phyloP scores from a whole-genome alignment of 73 alveolate genomes.

The Chromera velia region DNA sequence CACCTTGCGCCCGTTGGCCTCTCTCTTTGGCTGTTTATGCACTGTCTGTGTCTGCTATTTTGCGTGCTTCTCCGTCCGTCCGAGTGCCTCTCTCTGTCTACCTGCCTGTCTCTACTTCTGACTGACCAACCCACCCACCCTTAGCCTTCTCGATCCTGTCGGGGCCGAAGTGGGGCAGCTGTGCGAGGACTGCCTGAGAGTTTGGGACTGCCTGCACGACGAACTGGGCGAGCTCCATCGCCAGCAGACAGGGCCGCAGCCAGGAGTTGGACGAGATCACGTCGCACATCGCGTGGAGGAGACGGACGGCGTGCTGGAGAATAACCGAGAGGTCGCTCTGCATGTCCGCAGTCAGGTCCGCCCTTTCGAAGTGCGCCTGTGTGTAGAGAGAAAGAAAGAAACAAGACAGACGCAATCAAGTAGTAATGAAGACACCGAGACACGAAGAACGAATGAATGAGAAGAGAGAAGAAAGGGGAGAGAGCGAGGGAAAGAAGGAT shows the following conservation, averaged over 20 bases:
- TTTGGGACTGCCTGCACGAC: constrained; percentile 64
- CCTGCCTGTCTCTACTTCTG: too few species aligned
- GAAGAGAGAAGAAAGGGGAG: too few species aligned
- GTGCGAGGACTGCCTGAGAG: constrained; percentile 57
- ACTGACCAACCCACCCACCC: too few species aligned
- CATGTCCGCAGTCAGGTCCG: constrained; percentile 51
- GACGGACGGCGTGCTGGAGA: constrained; percentile 50
- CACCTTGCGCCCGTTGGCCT: not conserved
- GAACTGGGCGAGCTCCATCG: constrained; percentile 80
- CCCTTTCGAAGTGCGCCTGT: constrained; percentile 62
- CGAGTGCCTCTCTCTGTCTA: not conserved
- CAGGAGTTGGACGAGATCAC: constrained; percentile 62
- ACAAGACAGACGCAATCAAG: too few species aligned
- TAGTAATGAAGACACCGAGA: too few species aligned
- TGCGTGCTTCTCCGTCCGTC: not conserved
- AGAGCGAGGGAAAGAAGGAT: too few species aligned
- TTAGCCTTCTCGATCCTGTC: constrained; percentile 57
- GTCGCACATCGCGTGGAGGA: constrained; percentile 65
- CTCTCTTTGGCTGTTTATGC: not conserved
- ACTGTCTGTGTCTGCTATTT: not conserved
- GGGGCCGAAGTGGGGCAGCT: constrained; percentile 65
- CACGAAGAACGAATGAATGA: too few species aligned
- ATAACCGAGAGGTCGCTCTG: constrained; percentile 54
- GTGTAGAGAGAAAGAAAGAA: too few species aligned
- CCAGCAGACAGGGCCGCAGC: constrained; percentile 58